Conservation (phyloP, 1,284 basidiomycete genomes). For the Hymenochaete sp. region DNA sequence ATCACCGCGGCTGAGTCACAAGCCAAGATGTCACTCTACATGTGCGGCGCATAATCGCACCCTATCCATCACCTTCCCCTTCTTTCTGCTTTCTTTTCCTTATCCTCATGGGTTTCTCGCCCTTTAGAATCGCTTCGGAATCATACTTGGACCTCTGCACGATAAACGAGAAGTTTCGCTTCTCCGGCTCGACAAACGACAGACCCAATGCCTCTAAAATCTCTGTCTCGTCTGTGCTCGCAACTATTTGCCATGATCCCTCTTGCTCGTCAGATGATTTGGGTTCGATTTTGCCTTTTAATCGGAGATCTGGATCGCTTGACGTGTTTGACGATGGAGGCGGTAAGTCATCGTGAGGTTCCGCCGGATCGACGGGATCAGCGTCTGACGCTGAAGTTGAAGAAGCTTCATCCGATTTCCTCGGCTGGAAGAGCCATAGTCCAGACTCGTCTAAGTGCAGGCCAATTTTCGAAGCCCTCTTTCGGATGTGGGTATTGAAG, state of each 20-base stretch:
- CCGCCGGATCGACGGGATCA: no score
- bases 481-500: conserved; percentile 21
- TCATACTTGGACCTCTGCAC: conserved; percentile 7
- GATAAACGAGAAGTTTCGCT: conserved; percentile 24
- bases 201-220: conserved; percentile 23
- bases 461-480: conserved; percentile 19
- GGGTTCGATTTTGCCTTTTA: not conserved
- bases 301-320: not conserved
- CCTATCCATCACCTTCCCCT: no score
- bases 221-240: conserved; percentile 21
- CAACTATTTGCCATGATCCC: conserved; percentile 24
- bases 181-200: conserved; percentile 22
- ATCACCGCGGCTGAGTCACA: no score
- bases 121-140: no score
- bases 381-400: no score
- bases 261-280: conserved; percentile 3
- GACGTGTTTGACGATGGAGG: not conserved
- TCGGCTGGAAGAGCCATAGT: conserved; percentile 23
- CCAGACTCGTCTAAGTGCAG: conserved; percentile 27
- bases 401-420: no score
- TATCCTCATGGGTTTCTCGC: no score
- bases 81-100: no score
- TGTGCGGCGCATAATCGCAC: no score
- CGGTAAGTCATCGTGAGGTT: no score
- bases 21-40: no score